Conservation (phyloP, 345 rosid species). For the Ceriops zippeliana region DNA sequence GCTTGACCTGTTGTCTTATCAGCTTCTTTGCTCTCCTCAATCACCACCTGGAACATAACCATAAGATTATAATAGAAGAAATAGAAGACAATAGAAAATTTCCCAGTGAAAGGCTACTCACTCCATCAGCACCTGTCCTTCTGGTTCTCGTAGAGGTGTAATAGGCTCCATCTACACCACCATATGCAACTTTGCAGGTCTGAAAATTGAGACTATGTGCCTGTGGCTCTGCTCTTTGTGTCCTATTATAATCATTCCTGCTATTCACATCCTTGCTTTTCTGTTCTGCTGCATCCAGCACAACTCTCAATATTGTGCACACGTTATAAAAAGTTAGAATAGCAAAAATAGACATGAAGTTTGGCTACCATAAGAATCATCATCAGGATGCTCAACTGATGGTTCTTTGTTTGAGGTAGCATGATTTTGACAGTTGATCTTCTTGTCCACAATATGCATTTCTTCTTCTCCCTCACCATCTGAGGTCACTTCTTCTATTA, state of each 20-base stretch:
- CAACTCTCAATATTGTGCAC: neutral
- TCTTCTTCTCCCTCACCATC: slow-evolving; percentile 44
- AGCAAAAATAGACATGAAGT: neutral
- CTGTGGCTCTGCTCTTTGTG: slow-evolving; percentile 30
- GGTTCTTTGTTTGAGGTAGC: slow-evolving; percentile 38
- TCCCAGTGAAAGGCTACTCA: slow-evolving; percentile 24
- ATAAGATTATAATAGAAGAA: slow-evolving; percentile 4
- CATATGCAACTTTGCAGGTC: slow-evolving; percentile 61
- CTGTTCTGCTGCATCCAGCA: slow-evolving; percentile 35
- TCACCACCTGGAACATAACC: slow-evolving; percentile 40
- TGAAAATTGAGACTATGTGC: slow-evolving; percentile 36
- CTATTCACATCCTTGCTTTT: slow-evolving; percentile 25
- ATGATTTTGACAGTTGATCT: slow-evolving; percentile 9
- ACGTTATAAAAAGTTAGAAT: neutral
- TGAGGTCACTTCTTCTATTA: slow-evolving; percentile 60
- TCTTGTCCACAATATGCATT: slow-evolving; percentile 14
- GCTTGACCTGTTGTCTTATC: slow-evolving; percentile 74
- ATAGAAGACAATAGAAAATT: neutral
- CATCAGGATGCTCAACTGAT: slow-evolving; percentile 68
- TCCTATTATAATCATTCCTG: slow-evolving; percentile 24
- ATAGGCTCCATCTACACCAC: slow-evolving; percentile 82
- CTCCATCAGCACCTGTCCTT: slow-evolving; percentile 66
- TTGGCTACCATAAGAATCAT: slow-evolving; percentile 47
- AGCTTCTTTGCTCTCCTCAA: slow-evolving; percentile 87
- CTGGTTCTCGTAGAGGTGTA: slow-evolving; percentile 61